Conservation (phyloP, 2,329 filamentous ascomycete species). For the Colletotrichum gigasporum region DNA sequence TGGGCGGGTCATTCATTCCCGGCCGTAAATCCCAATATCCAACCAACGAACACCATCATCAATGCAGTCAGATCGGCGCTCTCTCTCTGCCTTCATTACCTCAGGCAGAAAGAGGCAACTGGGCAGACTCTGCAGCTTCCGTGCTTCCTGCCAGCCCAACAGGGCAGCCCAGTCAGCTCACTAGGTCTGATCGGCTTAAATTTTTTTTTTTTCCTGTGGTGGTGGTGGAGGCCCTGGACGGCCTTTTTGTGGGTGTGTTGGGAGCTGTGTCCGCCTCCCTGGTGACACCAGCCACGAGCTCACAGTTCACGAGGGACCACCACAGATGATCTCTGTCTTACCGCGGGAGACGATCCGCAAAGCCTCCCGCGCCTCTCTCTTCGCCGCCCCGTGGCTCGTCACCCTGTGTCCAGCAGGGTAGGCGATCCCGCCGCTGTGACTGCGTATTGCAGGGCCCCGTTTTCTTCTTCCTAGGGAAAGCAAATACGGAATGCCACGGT, state of each 20-base stretch:
- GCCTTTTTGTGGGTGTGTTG: neutral
- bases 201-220: neutral
- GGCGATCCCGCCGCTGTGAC: neutral
- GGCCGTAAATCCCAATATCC: neutral
- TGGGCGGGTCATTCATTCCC: neutral
- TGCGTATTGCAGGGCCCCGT: neutral
- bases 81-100: too few species aligned
- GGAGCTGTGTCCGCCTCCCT: neutral
- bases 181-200: neutral
- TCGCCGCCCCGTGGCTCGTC: too few species aligned
- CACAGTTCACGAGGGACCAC: slow-evolving; percentile 9
- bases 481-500: neutral
- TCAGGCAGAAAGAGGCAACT: too few species aligned
- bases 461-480: neutral
- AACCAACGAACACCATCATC: neutral
- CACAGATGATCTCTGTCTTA: slow-evolving; percentile 12
- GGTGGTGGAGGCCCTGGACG: neutral
- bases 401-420: neutral
- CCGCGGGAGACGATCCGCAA: slow-evolving; percentile 24
- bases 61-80: too few species aligned
- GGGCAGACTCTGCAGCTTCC: too few species aligned
- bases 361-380: neutral
- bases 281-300: slow-evolving; percentile 21
- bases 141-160: too few species aligned
- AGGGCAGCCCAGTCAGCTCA: neutral